These are phyloP conservation scores for Cryptococcus wingfieldii DNA, from an alignment of 1,284 basidiomycete species.

Conservation along the genomic window DNA sequence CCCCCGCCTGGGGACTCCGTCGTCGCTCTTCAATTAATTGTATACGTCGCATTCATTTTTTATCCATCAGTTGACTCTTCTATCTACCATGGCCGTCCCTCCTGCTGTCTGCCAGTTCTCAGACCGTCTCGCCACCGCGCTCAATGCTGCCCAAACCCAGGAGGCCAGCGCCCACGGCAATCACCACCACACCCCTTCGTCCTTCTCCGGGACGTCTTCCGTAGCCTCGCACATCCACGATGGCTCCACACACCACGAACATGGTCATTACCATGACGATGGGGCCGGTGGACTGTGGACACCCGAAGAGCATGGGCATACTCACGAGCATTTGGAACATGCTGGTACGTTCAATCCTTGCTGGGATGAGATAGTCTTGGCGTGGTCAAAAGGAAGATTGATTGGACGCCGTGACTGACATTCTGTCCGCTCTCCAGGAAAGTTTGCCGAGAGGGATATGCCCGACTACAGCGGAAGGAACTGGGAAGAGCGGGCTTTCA, in stretches of 20 bases:
- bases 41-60: not conserved
- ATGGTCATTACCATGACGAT: constrained; percentile 12
- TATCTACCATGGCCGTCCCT: constrained; percentile 4
- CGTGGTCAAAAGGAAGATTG: not conserved
- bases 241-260: constrained; percentile 12
- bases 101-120: constrained; percentile 42
- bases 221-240: constrained; percentile 20
- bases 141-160: constrained; percentile 14
- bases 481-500: constrained; percentile 92
- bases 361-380: not conserved
- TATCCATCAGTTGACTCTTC: not conserved
- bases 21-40: not conserved
- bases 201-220: constrained; percentile 1
- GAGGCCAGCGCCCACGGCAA: not conserved
- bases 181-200: constrained; percentile 4
- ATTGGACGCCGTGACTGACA: not conserved
- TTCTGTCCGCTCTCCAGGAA: constrained; percentile 56
- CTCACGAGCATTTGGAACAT: constrained; percentile 83
- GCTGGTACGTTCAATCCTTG: constrained; percentile 57
- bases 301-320: constrained; percentile 71
- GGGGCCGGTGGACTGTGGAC: constrained; percentile 28
- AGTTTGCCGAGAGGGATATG: constrained; percentile 85
- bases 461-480: constrained; percentile 80
- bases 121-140: constrained; percentile 37
- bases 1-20: not conserved